Evolutionary conservation across 768 basidiomycete species (phyloP), one percentile per base, ranked within the genome.

Genomic region (Fistulinella prunicolor): DNA sequence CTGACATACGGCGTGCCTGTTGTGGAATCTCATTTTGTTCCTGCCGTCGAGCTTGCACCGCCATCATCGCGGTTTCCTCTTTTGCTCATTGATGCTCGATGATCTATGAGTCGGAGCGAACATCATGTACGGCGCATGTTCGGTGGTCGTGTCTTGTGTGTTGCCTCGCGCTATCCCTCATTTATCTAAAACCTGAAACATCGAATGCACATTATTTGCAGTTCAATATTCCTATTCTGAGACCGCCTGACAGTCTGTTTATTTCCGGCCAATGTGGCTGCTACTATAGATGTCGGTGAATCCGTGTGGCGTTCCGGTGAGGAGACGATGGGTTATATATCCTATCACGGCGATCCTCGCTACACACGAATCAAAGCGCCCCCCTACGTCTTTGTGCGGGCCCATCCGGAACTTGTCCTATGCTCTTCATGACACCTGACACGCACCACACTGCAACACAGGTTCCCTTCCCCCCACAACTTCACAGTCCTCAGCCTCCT

Each of bases 31-130:
- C 72, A 76, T 21, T 80, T 81, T 58, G 76, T 81, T 42, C 68
- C 82, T 30, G 78, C 81, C 23, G 60, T 89, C 36, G 79, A 84
- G 32, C 64, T 86, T 26, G 84, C 82, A 19, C 87, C 85, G 54
- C 80, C 87, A 16, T 81, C 82, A 34, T 75, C 85, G 36, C 75
- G 89, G 48, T 89, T 92, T 67, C 86, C 86, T 14, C 70, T 90
- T 60, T 68, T 92, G 38, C 73, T 89, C 47, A 73, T 87, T 48
- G 83, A 79, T 45, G 41, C 43, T 46, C 57, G 61, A 50, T 66
- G 54, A 61, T 55, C 34, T 37, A 49, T 53, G 47, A 29, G 47
- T 37, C 44, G 46, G 47, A 44, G 40, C 46, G 21, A 30, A 53
- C 49, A 53, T 51, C 53, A 19, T 50, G 58, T 52, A 48, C 24